phyloP scores from a whole-genome alignment of 306 rosid genomes.

The Vigna radiata region DNA sequence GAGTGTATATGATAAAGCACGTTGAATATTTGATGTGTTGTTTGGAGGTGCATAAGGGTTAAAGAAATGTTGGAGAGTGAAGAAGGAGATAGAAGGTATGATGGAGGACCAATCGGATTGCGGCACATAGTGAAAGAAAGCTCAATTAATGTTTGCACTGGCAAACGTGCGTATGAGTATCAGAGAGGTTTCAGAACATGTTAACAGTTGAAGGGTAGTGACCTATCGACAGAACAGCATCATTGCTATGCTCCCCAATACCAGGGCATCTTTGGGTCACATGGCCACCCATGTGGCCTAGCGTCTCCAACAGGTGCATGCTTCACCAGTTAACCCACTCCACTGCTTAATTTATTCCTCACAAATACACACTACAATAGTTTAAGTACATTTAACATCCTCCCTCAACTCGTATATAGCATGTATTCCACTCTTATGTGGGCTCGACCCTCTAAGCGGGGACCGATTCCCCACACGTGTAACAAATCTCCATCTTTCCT shows the following conservation, averaged over 20 bases:
- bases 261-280: slow-evolving; percentile 52
- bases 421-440: slow-evolving; percentile 22
- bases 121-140: slow-evolving; percentile 4
- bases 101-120: background rate
- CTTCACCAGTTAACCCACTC: background rate
- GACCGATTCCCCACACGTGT: slow-evolving; percentile 53
- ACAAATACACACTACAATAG: background rate
- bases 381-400: background rate
- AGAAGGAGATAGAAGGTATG: slow-evolving; percentile 3
- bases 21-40: background rate
- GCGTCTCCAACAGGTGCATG: slow-evolving; percentile 31
- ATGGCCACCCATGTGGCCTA: slow-evolving; percentile 50
- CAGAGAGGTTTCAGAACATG: slow-evolving; percentile 30
- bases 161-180: background rate
- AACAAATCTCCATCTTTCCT: background rate
- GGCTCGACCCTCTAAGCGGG: slow-evolving; percentile 60
- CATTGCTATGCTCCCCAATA: slow-evolving; percentile 50
- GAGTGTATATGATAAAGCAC: background rate
- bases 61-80: background rate
- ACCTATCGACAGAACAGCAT: slow-evolving; percentile 21
- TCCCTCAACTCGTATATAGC: background rate
- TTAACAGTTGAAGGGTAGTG: slow-evolving; percentile 20
- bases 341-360: background rate
- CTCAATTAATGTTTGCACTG: background rate
- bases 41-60: background rate